A percentile compares a stretch with the other conserved stretches of the same genome.
phyloP scores from a whole-genome alignment of 176 grass and related monocot species.

The Cocos nucifera region DNA sequence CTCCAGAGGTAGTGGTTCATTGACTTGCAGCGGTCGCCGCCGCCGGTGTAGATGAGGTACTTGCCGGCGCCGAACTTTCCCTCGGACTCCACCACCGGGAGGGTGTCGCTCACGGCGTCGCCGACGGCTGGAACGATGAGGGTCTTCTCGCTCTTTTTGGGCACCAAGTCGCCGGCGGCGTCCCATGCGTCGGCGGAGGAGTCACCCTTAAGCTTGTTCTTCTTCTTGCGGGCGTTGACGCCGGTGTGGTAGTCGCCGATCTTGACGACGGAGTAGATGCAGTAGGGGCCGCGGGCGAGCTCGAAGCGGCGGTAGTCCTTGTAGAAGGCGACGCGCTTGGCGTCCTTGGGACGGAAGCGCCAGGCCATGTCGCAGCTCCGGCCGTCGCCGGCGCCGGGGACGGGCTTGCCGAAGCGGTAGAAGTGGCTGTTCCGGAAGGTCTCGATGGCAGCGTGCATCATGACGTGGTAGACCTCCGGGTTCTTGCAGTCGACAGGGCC shows the following conservation, averaged over 20 bases:
- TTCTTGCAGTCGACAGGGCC: conserved; percentile 41
- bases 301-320: conserved; percentile 94
- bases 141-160: conserved; percentile 22
- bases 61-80: conserved; percentile 42
- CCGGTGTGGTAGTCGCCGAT: conserved; percentile 70
- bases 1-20: conserved; percentile 96
- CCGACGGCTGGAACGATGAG: conserved; percentile 40
- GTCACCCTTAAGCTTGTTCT: conserved; percentile 45
- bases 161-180: conserved; percentile 15
- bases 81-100: conserved; percentile 67
- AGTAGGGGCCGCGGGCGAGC: conserved; percentile 44
- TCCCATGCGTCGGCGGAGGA: not conserved
- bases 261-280: conserved; percentile 31
- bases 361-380: conserved; percentile 78
- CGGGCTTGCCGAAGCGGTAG: conserved; percentile 77
- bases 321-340: conserved; percentile 64
- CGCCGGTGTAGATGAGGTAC: conserved; percentile 79
- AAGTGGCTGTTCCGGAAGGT: conserved; percentile 62
- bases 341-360: conserved; percentile 74
- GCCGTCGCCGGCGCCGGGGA: conserved; percentile 38
- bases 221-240: conserved; percentile 47
- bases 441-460: conserved; percentile 78
- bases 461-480: conserved; percentile 57
- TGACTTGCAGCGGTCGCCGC: conserved; percentile 88
- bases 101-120: conserved; percentile 69